Percentiles rank a stretch among this genome's conserved stretches.
Evolutionary conservation across 192 early-diverging fungal species (phyloP).

Genomic region (Obelidium mucronatum): DNA sequence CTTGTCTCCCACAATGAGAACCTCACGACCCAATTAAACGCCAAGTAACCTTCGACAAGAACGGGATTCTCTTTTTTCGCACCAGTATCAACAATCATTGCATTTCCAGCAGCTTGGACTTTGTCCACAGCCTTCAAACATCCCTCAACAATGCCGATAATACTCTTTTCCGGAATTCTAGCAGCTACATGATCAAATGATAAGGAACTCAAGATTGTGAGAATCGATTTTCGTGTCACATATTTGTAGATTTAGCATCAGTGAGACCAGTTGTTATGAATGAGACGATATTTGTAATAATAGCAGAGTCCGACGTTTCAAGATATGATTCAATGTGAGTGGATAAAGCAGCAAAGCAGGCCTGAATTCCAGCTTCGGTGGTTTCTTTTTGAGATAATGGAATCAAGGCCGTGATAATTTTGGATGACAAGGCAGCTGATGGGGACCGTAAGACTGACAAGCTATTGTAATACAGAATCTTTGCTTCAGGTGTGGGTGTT

Average conservation of each 20-base stretch:
- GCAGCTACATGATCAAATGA: conserved; percentile 58
- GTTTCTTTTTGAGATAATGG: conserved; percentile 81
- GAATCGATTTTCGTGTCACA: conserved; percentile 70
- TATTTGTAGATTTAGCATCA: conserved; percentile 61
- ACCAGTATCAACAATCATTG: conserved; percentile 49
- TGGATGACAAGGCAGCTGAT: conserved; percentile 49
- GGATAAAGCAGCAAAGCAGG: conserved; percentile 67
- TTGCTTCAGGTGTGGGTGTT: conserved; percentile 69
- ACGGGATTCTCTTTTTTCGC: conserved; percentile 55
- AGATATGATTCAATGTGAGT: conserved; percentile 61
- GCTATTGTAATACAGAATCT: conserved; percentile 66
- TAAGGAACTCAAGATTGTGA: conserved; percentile 43
- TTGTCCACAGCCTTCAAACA: conserved; percentile 55
- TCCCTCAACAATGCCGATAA: conserved; percentile 59
- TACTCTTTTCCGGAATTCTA: conserved; percentile 19
- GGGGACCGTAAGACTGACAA: conserved; percentile 51
- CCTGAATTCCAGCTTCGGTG: conserved; percentile 70
- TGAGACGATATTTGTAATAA: conserved; percentile 51
- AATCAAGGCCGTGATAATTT: conserved; percentile 67
- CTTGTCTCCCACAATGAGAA: conserved; percentile 29
- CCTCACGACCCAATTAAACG: conserved; percentile 41
- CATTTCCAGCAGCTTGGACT: conserved; percentile 49
- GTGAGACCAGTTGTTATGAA: conserved; percentile 62
- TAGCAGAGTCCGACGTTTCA: conserved; percentile 44
- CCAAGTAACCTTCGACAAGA: conserved; percentile 51